Evolutionary conservation across 768 basidiomycete species (phyloP).

Genomic region (Peribolospora kevripleyi): DNA sequence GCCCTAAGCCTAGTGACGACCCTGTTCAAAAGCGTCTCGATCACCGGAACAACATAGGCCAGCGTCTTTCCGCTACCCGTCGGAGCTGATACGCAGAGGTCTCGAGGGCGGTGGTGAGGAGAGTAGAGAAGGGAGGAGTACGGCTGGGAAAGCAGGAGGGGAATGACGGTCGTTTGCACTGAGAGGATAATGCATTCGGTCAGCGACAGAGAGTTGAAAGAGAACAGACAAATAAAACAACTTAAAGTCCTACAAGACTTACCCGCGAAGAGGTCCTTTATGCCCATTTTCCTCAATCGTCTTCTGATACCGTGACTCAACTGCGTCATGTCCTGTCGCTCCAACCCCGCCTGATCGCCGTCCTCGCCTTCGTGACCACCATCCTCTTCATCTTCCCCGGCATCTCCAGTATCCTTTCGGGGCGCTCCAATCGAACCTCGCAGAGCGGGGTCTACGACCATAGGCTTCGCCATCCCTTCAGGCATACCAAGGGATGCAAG

Average conservation of each 20-base stretch:
- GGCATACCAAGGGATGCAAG: no score
- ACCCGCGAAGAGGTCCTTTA: constrained; percentile 79
- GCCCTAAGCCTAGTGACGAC: constrained; percentile 66
- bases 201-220: background rate
- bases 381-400: constrained; percentile 1
- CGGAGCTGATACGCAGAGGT: constrained; percentile 84
- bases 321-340: background rate
- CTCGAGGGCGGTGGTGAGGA: constrained; percentile 41
- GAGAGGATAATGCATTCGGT: background rate
- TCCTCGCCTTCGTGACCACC: background rate
- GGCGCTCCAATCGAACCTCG: no score
- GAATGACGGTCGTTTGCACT: constrained; percentile 79
- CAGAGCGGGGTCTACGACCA: no score
- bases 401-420: background rate
- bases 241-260: constrained; percentile 12
- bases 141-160: constrained; percentile 38
- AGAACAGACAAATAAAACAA: background rate
- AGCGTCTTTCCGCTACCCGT: constrained; percentile 96
- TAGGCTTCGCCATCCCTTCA: no score
- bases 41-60: constrained; percentile 78
- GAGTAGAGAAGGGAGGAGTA: constrained; percentile 30
- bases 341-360: background rate
- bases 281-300: constrained; percentile 44
- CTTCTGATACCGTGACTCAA: constrained; percentile 31
- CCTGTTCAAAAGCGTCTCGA: constrained; percentile 55